Conservation (phyloP, 768 basidiomycete species). For the Lactarius quietus region DNA sequence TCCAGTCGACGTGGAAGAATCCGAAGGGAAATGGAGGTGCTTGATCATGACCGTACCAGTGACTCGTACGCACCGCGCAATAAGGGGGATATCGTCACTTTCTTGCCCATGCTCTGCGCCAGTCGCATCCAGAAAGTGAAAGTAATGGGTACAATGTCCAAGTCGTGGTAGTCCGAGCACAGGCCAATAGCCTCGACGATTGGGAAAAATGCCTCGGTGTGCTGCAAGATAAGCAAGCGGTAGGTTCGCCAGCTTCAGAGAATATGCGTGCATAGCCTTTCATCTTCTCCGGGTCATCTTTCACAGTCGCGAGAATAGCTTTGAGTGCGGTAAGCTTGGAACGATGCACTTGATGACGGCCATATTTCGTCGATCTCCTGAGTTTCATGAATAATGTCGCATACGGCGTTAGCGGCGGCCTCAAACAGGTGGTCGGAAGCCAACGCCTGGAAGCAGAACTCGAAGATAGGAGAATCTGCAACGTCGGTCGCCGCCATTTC, state of each 20-base stretch:
- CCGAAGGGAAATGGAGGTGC: constrained; percentile 88
- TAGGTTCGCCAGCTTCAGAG: constrained; percentile 98
- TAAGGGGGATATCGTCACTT: constrained; percentile 62
- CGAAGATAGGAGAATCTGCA: constrained; percentile 74
- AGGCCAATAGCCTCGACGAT: constrained; percentile 92
- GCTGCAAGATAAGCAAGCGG: constrained; percentile 79
- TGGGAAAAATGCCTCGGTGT: constrained; percentile 90
- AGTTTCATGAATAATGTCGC: constrained; percentile 96
- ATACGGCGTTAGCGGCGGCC: constrained; percentile 84
- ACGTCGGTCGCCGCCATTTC: constrained; percentile 67
- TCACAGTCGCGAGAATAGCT: constrained; percentile 52
- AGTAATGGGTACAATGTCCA: constrained; percentile 96
- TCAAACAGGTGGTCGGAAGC: constrained; percentile 88
- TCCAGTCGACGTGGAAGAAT: constrained; percentile 56
- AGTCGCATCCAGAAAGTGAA: constrained; percentile 99
- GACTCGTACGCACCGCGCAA: constrained; percentile 80
- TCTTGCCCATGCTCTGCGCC: constrained; percentile 84
- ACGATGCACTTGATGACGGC: constrained; percentile 83
- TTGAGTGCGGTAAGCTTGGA: constrained; percentile 73
- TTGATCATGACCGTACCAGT: constrained; percentile 81
- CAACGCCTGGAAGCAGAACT: constrained; percentile 80
- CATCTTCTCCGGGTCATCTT: constrained; percentile 84
- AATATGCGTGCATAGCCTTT: constrained; percentile 89
- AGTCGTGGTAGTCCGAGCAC: constrained; percentile 88
- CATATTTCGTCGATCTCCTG: constrained; percentile 95